Evolutionary conservation across 345 rosid species (phyloP).

Genomic region (Abelmoschus esculentus): DNA sequence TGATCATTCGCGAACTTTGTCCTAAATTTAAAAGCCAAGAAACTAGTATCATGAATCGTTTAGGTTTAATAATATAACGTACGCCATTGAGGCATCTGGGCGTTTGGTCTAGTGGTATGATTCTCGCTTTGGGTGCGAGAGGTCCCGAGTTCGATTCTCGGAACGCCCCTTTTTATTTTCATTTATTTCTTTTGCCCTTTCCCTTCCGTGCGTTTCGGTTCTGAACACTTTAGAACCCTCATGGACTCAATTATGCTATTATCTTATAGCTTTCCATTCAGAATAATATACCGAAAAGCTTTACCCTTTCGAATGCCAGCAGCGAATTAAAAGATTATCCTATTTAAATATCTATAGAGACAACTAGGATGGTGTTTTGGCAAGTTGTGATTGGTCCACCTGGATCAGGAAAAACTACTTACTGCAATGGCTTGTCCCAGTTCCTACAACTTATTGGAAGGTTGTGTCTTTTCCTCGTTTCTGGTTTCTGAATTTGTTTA

Average conservation of each 20-base stretch:
- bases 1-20: too few species aligned
- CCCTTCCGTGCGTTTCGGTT: too few species aligned
- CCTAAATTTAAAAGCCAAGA: too few species aligned
- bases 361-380: slow-evolving; percentile 62
- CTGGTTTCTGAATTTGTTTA: not conserved
- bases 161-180: not conserved
- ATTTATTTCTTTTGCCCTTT: too few species aligned
- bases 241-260: not conserved
- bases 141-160: not conserved
- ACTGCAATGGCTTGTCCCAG: slow-evolving; percentile 98
- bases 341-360: not conserved
- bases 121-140: not conserved
- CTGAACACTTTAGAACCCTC: too few species aligned
- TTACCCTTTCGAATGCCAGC: not conserved
- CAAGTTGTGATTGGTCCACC: slow-evolving; percentile 96
- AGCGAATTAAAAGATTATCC: not conserved
- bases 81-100: not conserved
- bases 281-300: not conserved
- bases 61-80: too few species aligned
- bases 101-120: not conserved
- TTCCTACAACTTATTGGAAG: slow-evolving; percentile 83
- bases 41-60: too few species aligned
- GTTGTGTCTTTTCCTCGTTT: slow-evolving; percentile 22
- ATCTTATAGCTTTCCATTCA: not conserved
- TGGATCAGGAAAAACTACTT: slow-evolving; percentile 95